Base-by-base conservation (phyloP, 2,329 filamentous ascomycete genomes). In the Chaetoscypha palmicola region DNA sequence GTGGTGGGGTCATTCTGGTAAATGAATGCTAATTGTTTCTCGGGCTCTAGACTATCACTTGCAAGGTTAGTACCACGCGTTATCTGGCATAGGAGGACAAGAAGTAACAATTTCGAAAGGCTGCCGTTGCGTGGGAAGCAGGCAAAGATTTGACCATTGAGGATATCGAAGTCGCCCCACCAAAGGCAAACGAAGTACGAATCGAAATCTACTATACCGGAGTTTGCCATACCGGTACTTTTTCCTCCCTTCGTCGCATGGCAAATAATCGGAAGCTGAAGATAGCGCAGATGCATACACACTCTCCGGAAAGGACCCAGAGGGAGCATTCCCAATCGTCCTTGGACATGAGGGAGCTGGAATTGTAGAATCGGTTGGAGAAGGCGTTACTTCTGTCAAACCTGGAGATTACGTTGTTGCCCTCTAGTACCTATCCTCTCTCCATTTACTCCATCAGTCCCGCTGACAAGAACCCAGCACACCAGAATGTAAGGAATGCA, bases 161-260 rank as follows among this genome's bases (percentile, higher is more conserved):
- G 71, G 87, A 94, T 57, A 75, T 98, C 60, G 90, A 97, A 71
- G 92, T 98, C 54, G 79, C 76, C 41, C 85, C 91, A 51, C 92
- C 92, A 48, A 81, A 76, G 68, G 90, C 91, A 50, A 79, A 94
- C 70, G 92, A 98, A 72, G 92, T 98, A 63, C 87, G 92, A 60
- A 95, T 98, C 64, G 73, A 97, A 74, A 87, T 97, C 65, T 83
- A 91, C 75, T 94, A 96, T 74, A 98, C 92, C 42, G 92, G 92
- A 69, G 92, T 98, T 65, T 98, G 92, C 75, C 92, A 98, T 73
- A 98, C 91, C 65, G 87, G 87, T 92, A 70, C 58, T 66, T 62
- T 38, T 58, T 14, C 22, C 23, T 11, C 9, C 8, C 22, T 31
- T 16, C 24, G 37, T 43, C 16, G 45, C 20, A 36, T 8, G 22